Percentiles rank a stretch among this genome's conserved stretches.
Conservation (phyloP, 1,284 basidiomycete genomes). For the Ganoderma meredithae region DNA sequence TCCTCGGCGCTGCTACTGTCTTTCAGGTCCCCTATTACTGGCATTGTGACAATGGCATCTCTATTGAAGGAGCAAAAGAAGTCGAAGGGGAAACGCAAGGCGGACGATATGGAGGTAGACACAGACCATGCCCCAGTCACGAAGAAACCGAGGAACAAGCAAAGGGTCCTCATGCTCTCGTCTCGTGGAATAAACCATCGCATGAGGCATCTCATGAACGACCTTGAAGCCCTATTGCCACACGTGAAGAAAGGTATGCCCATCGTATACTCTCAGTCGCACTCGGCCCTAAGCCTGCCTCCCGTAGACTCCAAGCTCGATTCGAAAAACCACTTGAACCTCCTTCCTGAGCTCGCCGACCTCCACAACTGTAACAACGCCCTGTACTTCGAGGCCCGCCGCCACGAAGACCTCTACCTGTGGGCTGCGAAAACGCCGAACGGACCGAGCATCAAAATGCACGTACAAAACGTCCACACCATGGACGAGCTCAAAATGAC, state of each 20-base stretch:
- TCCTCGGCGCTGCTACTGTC: neutral
- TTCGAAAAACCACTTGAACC: constrained; percentile 93
- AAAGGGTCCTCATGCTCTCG: constrained; percentile 89
- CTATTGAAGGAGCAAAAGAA: constrained; percentile 71
- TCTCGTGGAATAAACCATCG: constrained; percentile 96
- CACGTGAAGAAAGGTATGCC: constrained; percentile 94
- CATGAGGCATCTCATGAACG: constrained; percentile 98
- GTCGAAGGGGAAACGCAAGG: constrained; percentile 66
- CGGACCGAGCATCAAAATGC: constrained; percentile 96
- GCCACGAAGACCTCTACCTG: constrained; percentile 96
- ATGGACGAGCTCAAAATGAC: constrained; percentile 99
- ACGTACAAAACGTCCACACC: constrained; percentile 98
- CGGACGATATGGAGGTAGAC: constrained; percentile 61
- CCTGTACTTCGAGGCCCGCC: constrained; percentile 95
- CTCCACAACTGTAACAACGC: constrained; percentile 98
- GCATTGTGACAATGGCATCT: constrained; percentile 61
- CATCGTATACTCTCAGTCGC: neutral
- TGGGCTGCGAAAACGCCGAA: constrained; percentile 99
- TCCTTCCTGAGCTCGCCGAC: constrained; percentile 97
- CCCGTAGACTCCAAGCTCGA: constrained; percentile 91
- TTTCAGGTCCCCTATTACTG: too few relatives aligned
- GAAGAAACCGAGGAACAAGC: constrained; percentile 81
- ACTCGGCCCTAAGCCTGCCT: neutral
- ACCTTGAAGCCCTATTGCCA: constrained; percentile 90
- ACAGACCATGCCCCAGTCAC: constrained; percentile 44